These are phyloP conservation scores for Colletotrichum chrysophilum DNA, from an alignment of 2,329 filamentous ascomycete genomes.

Conservation along the genomic window DNA sequence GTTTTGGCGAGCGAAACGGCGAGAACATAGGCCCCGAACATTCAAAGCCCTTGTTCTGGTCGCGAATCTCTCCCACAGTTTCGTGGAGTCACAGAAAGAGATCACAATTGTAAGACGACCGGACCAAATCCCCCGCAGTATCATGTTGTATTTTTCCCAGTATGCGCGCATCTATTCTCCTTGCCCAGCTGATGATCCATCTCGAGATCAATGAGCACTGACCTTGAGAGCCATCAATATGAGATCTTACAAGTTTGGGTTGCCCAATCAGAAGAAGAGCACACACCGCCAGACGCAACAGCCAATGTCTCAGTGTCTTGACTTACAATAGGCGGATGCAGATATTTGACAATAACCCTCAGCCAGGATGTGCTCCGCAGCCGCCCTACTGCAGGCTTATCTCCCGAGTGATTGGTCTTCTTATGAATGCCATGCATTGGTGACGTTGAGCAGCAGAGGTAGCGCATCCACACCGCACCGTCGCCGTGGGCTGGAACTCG, in stretches of 20 bases:
- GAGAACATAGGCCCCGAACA: not conserved
- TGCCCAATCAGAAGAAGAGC: not conserved
- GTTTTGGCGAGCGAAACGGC: not conserved
- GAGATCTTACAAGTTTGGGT: not conserved
- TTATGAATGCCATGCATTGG: not conserved
- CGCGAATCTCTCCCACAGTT: not conserved
- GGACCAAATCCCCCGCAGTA: not conserved
- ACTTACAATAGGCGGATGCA: not conserved
- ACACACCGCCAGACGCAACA: not conserved
- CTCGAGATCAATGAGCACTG: not conserved
- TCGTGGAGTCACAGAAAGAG: not conserved
- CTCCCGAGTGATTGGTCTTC: not conserved
- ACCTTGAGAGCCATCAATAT: not conserved
- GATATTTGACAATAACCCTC: not conserved
- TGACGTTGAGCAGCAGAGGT: not conserved
- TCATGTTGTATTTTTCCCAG: not conserved
- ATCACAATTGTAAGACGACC: not conserved
- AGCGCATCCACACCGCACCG: not conserved
- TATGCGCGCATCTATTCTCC: not conserved
- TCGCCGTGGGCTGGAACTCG: not conserved
- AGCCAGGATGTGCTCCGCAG: not conserved
- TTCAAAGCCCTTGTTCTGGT: not conserved
- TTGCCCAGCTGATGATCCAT: not conserved
- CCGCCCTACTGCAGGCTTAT: not conserved
- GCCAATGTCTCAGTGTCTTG: not conserved